Conservation (phyloP, 805 yeast species). For the Myxozyma sirexii region DNA sequence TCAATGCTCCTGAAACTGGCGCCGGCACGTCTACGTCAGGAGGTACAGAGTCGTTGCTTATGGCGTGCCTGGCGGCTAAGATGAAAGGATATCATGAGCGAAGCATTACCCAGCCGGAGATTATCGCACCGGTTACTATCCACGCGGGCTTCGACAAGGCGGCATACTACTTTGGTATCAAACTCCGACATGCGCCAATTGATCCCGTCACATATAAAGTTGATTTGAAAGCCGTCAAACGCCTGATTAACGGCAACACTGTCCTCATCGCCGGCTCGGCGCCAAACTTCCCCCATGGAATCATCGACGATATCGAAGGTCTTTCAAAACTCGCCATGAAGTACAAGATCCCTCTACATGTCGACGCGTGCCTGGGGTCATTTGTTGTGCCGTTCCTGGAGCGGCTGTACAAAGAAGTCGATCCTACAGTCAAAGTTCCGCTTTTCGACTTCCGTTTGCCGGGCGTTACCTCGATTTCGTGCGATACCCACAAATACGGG, state of each 20-base stretch:
- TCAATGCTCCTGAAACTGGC: slow-evolving; percentile 74
- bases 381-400: slow-evolving; percentile 81
- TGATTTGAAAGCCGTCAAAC: slow-evolving; percentile 60
- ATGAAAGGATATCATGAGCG: slow-evolving; percentile 58
- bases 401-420: slow-evolving; percentile 55
- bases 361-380: slow-evolving; percentile 94
- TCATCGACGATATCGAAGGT: slow-evolving; percentile 82
- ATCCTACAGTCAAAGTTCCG: slow-evolving; percentile 43
- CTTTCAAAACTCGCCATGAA: slow-evolving; percentile 66
- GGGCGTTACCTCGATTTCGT: slow-evolving; percentile 95
- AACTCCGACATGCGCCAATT: slow-evolving; percentile 74
- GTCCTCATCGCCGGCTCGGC: slow-evolving; percentile 89
- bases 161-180: slow-evolving; percentile 85
- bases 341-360: slow-evolving; percentile 83
- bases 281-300: slow-evolving; percentile 96
- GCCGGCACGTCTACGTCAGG: slow-evolving; percentile 90
- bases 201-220: slow-evolving; percentile 71
- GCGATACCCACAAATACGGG: slow-evolving; percentile 98
- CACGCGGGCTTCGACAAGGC: slow-evolving; percentile 98
- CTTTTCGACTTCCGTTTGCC: slow-evolving; percentile 82
- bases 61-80: slow-evolving; percentile 87
- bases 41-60: slow-evolving; percentile 88
- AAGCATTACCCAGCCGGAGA: slow-evolving; percentile 75
- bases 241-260: slow-evolving; percentile 75
- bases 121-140: slow-evolving; percentile 83